Evolutionary conservation across 2,329 filamentous ascomycete species (phyloP).

Genomic region (Rachicladosporium sp.): DNA sequence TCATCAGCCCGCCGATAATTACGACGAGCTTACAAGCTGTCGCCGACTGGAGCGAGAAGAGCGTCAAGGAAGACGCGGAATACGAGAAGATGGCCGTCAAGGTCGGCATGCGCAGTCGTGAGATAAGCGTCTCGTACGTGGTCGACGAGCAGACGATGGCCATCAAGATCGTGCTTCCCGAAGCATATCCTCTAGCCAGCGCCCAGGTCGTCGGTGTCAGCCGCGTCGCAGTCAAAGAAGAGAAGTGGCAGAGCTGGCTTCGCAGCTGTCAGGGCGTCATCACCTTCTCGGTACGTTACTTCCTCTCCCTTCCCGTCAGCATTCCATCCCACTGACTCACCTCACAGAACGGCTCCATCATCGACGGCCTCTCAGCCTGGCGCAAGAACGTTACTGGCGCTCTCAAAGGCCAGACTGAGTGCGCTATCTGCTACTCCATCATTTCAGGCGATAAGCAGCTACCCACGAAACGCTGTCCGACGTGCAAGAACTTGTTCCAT

Average conservation of each 20-base stretch:
- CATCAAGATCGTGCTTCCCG: constrained; percentile 70
- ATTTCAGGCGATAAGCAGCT: constrained; percentile 79
- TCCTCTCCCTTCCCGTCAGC: not conserved
- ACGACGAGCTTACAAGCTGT: constrained; percentile 55
- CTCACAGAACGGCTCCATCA: constrained; percentile 61
- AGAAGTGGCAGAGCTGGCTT: constrained; percentile 88
- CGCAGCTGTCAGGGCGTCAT: constrained; percentile 83
- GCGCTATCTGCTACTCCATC: constrained; percentile 93
- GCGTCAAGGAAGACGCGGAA: constrained; percentile 24
- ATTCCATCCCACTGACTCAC: not conserved
- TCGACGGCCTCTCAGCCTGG: constrained; percentile 77
- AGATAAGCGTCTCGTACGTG: constrained; percentile 73
- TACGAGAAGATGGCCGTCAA: constrained; percentile 53
- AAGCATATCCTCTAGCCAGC: constrained; percentile 68
- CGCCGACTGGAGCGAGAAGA: constrained; percentile 47
- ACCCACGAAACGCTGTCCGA: constrained; percentile 81
- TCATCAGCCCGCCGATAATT: constrained; percentile 60
- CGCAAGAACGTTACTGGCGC: constrained; percentile 76
- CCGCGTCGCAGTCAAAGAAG: constrained; percentile 76
- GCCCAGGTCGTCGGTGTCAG: constrained; percentile 66
- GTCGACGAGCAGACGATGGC: constrained; percentile 78
- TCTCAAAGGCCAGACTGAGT: constrained; percentile 86
- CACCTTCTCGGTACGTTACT: constrained; percentile 57
- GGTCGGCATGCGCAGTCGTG: constrained; percentile 56
- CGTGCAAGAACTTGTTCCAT: constrained; percentile 92